phyloP scores from a whole-genome alignment of 169 alveolate species.

The Cardiosporidium cionae region DNA sequence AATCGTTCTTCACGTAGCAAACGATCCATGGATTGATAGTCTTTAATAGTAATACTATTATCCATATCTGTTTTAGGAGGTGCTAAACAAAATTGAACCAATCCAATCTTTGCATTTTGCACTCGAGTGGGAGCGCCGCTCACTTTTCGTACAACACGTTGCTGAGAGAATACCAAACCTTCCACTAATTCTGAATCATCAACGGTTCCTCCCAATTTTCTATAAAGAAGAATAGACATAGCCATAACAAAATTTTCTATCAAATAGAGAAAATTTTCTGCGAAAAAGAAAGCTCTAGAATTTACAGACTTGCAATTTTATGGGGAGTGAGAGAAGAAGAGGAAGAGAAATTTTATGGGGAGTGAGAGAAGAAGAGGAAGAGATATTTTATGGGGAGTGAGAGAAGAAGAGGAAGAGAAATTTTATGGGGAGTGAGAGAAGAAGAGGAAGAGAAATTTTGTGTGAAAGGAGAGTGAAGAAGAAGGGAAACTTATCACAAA shows the following conservation, averaged over 20 bases:
- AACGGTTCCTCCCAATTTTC: conserved; percentile 97
- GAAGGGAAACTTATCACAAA: too few relatives aligned
- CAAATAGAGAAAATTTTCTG: conserved; percentile 70
- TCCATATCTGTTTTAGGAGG: conserved; percentile 99
- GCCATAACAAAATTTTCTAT: neutral
- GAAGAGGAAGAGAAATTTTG: neutral
- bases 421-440: too few relatives aligned
- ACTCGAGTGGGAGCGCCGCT: conserved; percentile 94
- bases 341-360: too few relatives aligned
- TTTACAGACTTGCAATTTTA: conserved; percentile 23
- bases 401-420: too few relatives aligned
- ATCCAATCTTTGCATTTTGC: conserved; percentile 87
- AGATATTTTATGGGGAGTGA: too few relatives aligned
- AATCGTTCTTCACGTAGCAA: conserved; percentile 95
- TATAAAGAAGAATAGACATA: conserved; percentile 38
- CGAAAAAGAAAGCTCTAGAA: conserved; percentile 53
- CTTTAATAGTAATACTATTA: conserved; percentile 66
- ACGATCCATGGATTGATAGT: conserved; percentile 82
- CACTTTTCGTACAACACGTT: conserved; percentile 82
- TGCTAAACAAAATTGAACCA: conserved; percentile 95
- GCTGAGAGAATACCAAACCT: conserved; percentile 92
- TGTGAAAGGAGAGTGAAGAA: too few relatives aligned
- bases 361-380: too few relatives aligned
- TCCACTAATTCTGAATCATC: conserved; percentile 97
- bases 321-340: neutral